Evolutionary conservation across 441 rosid genomes (phyloP), one percentile per base, ranked within the genome.

Genomic region (Corymbia calophylla): DNA sequence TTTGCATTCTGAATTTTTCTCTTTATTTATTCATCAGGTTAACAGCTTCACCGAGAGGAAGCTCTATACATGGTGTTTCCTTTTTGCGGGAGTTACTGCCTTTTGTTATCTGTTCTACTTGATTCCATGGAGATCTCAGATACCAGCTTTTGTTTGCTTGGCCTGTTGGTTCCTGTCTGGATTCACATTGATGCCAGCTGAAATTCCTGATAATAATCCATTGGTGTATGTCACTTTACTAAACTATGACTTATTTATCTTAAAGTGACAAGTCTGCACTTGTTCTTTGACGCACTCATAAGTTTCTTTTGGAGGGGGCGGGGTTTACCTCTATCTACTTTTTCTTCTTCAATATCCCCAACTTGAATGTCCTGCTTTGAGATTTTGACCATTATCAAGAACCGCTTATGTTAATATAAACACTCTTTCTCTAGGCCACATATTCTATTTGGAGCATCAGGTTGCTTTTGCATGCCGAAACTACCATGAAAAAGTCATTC

Each of bases 131-230:
- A 95, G 95, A 95, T 95, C 97, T 70, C 94, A 94, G 88, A 93
- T 96, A 92, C 98, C 99, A 31, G 80, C 95, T 94, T 98, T 97
- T 92, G 95, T 95, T 89, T 95, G 97, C 89, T 70, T 93, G 73
- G 89, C 98, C 19, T 97, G 98, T 93, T 97, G 98, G 97, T 94
- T 95, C 93, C 88, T 97, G 85, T 97, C 99, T 90, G 91, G 94
- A 88, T 97, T 98, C 91, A 98, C 99, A 86, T 91, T 95, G 93
- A 96, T 97, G 99, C 99, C 99, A 16, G 99, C 99, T 55, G 99
- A 98, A 93, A 98, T 98, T 92, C 99, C 99, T 23, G 99, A 98
- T 90, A 96, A 96, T 89, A 98, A 96, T 93, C 94, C 90, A 87
- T 90, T 97, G 88, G 99, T 98, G 99, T 97, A 94, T 92, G 99